Percentiles rank a stretch among this genome's conserved stretches.
phyloP scores from a whole-genome alignment of 2,329 filamentous ascomycete species.

The Hypocreales sp. region DNA sequence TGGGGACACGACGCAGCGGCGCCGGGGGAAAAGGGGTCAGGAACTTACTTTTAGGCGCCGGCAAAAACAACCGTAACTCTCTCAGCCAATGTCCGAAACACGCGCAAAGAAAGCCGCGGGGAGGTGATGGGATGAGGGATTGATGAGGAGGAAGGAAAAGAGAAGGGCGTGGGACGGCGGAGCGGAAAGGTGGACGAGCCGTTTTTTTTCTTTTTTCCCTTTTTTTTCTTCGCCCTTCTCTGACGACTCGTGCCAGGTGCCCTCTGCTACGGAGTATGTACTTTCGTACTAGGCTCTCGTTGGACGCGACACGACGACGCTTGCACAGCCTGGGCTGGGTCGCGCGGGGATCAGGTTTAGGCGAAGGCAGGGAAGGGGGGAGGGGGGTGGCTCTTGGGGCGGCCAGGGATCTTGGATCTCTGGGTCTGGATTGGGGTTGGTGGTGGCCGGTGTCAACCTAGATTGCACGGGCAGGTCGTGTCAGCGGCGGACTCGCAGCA shows the following conservation, averaged over 20 bases:
- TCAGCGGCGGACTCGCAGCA: too few relatives aligned
- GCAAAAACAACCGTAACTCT: conserved; percentile 30
- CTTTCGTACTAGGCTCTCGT: conserved; percentile 5
- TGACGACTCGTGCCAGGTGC: conserved; percentile 8
- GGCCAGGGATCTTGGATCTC: conserved; percentile 4
- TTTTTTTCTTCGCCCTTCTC: not conserved
- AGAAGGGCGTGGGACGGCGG: conserved; percentile 17
- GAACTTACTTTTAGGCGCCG: conserved; percentile 39
- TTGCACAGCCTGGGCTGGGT: conserved; percentile 10
- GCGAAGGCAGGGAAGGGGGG: conserved; percentile 15
- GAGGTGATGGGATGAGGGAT: conserved; percentile 16
- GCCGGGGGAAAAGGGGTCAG: not conserved
- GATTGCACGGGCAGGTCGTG: too few relatives aligned
- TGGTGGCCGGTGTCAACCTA: not conserved
- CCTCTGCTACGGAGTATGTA: too few relatives aligned
- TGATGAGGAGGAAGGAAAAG: conserved; percentile 11
- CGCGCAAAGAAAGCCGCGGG: conserved; percentile 30
- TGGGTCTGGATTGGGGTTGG: not conserved
- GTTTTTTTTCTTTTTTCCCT: conserved; percentile 12
- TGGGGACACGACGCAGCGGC: too few relatives aligned
- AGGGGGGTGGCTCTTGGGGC: conserved; percentile 8
- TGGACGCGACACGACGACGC: conserved; percentile 7
- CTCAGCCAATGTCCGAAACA: conserved; percentile 27
- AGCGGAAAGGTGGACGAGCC: conserved; percentile 18
- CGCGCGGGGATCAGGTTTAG: conserved; percentile 10